phyloP scores from a whole-genome alignment of 2,329 filamentous ascomycete species.

The Colletotrichum phormii region DNA sequence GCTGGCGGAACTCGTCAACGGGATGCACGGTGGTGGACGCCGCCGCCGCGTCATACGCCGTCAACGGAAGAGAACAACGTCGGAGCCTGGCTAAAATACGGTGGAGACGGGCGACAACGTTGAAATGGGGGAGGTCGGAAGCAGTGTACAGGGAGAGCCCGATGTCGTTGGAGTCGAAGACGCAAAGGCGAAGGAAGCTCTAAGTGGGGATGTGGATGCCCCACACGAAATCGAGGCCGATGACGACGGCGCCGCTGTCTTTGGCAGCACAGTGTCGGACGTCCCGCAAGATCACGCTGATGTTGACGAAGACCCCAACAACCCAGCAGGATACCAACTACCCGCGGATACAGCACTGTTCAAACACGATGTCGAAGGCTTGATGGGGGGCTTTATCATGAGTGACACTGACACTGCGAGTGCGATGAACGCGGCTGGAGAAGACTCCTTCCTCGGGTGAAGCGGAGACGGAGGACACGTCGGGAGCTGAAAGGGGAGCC shows the following conservation, averaged over 20 bases:
- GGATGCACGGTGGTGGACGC: neutral
- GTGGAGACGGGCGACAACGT: neutral
- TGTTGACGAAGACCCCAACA: neutral
- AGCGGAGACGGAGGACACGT: neutral
- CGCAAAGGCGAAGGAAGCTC: neutral
- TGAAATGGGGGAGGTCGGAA: neutral
- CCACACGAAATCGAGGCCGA: neutral
- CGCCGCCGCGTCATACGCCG: neutral
- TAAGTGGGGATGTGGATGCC: neutral
- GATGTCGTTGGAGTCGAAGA: neutral
- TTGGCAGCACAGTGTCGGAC: neutral
- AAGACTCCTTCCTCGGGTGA: neutral
- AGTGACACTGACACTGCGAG: neutral
- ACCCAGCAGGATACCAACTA: neutral
- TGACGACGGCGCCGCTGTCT: neutral
- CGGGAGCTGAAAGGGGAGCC: neutral
- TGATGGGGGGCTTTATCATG: neutral
- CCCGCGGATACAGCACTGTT: neutral
- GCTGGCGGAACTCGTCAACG: slow-evolving; percentile 8
- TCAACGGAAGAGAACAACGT: neutral
- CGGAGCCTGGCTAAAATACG: neutral
- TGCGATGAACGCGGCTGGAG: neutral
- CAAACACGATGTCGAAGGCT: neutral
- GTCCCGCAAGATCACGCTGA: neutral
- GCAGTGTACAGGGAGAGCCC: neutral